A percentile compares a stretch with the other conserved stretches of the same genome.
These are phyloP conservation scores for Fusarium sterilihyphosum DNA, from an alignment of 2,329 filamentous ascomycete species.

Conservation along the genomic window DNA sequence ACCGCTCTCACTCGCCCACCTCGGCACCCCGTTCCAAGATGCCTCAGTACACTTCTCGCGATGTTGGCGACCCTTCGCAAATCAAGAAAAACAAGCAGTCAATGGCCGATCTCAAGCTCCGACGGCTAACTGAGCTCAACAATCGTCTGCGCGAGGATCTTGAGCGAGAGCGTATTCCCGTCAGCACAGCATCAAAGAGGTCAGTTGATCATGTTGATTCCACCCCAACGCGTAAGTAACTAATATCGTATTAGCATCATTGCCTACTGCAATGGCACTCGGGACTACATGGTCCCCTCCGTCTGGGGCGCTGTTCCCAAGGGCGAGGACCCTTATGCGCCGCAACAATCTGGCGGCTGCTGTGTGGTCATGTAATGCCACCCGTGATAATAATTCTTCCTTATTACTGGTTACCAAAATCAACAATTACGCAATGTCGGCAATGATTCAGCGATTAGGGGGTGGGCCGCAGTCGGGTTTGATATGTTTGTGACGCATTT, in stretches of 20 bases:
- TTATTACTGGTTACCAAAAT: constrained; percentile 40
- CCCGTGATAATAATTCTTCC: constrained; percentile 33
- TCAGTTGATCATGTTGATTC: constrained; percentile 54
- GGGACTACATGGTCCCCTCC: constrained; percentile 98
- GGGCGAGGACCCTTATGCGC: constrained; percentile 97
- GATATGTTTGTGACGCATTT: constrained; percentile 41
- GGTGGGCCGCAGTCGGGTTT: constrained; percentile 43
- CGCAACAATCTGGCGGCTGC: constrained; percentile 91
- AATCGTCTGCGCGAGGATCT: constrained; percentile 94
- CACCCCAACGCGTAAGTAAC: constrained; percentile 1
- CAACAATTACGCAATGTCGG: constrained; percentile 45
- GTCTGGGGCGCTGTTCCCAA: constrained; percentile 96
- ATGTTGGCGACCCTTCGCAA: constrained; percentile 73
- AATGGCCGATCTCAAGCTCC: constrained; percentile 98
- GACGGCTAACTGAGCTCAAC: constrained; percentile 96
- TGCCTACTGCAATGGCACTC: constrained; percentile 96
- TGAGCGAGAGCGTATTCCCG: constrained; percentile 92
- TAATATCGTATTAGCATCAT: constrained; percentile 75
- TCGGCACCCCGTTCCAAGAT: constrained; percentile 55
- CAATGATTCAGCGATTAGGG: constrained; percentile 46
- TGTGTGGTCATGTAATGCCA: constrained; percentile 87
- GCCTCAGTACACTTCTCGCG: constrained; percentile 74
- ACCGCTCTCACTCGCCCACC: constrained; percentile 15
- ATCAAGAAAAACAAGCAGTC: constrained; percentile 96
- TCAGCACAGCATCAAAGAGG: constrained; percentile 92